phyloP scores from a whole-genome alignment of 768 basidiomycete genomes.

The Dictyophora rubrovolvata region DNA sequence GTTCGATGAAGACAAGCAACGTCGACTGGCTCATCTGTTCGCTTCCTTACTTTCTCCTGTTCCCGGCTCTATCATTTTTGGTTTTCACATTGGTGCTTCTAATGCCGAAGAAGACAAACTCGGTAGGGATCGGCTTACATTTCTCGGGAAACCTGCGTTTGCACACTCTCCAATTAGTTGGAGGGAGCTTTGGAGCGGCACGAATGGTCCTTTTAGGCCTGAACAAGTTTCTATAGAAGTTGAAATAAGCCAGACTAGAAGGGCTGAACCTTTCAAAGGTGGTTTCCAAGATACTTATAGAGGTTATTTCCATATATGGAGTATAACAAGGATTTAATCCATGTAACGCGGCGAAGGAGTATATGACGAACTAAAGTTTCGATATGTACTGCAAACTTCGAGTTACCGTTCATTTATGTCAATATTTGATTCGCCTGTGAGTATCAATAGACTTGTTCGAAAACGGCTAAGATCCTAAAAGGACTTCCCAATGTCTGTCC shows the following conservation, averaged over 20 bases:
- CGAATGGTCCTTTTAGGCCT: background rate
- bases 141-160: conserved; percentile 11
- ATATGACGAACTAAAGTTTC: too few relatives aligned
- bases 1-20: conserved; percentile 20
- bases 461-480: too few relatives aligned
- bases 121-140: conserved; percentile 6
- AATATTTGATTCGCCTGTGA: too few relatives aligned
- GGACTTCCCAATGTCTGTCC: too few relatives aligned
- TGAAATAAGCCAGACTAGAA: background rate
- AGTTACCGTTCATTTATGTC: too few relatives aligned
- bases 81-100: conserved; percentile 16
- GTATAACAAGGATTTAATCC: background rate
- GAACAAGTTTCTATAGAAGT: background rate
- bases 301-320: background rate
- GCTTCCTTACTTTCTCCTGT: conserved; percentile 20
- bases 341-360: too few relatives aligned
- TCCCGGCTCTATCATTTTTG: conserved; percentile 23
- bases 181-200: conserved; percentile 19
- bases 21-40: conserved; percentile 16
- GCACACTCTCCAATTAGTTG: conserved; percentile 21
- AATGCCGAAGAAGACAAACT: background rate
- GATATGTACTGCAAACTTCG: too few relatives aligned
- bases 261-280: background rate
- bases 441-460: too few relatives aligned
- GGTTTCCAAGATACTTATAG: background rate